A percentile compares a stretch with the other conserved stretches of the same genome.
These are phyloP conservation scores for Trichoderma endophyticum DNA, from an alignment of 2,329 filamentous ascomycete species.

Conservation along the genomic window DNA sequence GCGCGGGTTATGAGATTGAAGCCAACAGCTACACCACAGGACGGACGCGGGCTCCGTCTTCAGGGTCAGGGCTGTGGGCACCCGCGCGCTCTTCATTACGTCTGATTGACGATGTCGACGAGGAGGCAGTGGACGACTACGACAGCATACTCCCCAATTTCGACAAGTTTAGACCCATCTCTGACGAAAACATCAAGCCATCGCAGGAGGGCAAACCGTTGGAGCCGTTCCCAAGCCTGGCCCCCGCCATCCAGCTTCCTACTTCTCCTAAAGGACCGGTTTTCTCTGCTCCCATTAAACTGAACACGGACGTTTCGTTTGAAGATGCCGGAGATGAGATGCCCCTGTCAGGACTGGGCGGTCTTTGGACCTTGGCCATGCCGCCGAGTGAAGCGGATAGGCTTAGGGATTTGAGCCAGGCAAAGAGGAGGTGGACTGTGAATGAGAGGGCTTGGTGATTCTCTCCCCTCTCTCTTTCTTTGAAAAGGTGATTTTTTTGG, in stretches of 20 bases:
- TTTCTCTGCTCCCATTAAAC: constrained; percentile 36
- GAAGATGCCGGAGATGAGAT: constrained; percentile 33
- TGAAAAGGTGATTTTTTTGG: neutral
- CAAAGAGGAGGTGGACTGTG: constrained; percentile 56
- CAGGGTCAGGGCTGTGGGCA: constrained; percentile 35
- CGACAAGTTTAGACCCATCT: constrained; percentile 34
- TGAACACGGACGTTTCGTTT: constrained; percentile 32
- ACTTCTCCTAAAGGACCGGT: constrained; percentile 28
- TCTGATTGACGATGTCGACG: constrained; percentile 44
- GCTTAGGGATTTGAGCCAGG: constrained; percentile 43
- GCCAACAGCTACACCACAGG: neutral
- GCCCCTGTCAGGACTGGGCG: constrained; percentile 36
- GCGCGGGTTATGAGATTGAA: constrained; percentile 22
- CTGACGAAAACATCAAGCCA: neutral
- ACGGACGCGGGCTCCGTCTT: constrained; percentile 22
- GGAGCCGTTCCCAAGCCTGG: neutral
- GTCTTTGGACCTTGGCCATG: constrained; percentile 43
- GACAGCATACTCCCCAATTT: constrained; percentile 53
- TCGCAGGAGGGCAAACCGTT: neutral
- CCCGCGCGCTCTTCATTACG: constrained; percentile 41
- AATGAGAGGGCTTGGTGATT: constrained; percentile 41
- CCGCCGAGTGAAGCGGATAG: constrained; percentile 46
- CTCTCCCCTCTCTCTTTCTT: neutral
- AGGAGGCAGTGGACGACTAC: constrained; percentile 45
- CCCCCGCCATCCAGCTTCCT: neutral